A percentile compares a stretch with the other conserved stretches of the same genome.
Evolutionary conservation across 257 asterid genomes (phyloP).

Genomic region (Lycium barbarum): DNA sequence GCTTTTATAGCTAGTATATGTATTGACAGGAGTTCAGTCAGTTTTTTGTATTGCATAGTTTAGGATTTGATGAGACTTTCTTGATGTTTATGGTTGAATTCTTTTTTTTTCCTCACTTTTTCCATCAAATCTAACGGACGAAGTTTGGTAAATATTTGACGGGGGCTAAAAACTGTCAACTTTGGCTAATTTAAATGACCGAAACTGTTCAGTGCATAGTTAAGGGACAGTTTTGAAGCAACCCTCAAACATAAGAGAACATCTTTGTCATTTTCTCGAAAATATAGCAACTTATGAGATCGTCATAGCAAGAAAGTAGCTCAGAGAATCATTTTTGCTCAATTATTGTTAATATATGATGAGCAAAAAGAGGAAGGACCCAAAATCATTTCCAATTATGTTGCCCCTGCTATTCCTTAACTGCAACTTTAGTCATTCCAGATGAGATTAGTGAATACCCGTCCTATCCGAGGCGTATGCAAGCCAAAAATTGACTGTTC

Average conservation of each 20-base stretch:
- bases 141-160: background rate
- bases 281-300: background rate
- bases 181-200: too few relatives aligned
- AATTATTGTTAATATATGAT: background rate
- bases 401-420: background rate
- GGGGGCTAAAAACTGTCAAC: too few relatives aligned
- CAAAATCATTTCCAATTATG: background rate
- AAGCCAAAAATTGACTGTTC: slow-evolving; percentile 66
- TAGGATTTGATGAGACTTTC: too few relatives aligned
- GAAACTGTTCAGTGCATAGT: too few relatives aligned
- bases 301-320: background rate
- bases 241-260: too few relatives aligned
- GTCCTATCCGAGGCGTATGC: slow-evolving; percentile 61
- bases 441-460: slow-evolving; percentile 41
- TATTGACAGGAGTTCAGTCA: background rate
- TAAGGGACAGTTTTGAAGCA: too few relatives aligned
- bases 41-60: background rate
- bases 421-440: background rate
- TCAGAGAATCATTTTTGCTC: background rate
- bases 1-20: background rate
- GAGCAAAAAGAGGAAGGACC: background rate
- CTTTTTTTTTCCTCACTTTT: background rate
- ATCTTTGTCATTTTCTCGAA: background rate
- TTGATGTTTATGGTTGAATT: too few relatives aligned
- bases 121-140: too few relatives aligned